Evolutionary conservation across 106 monocot species (phyloP).

Genomic region (Platanthera guangdongensis): DNA sequence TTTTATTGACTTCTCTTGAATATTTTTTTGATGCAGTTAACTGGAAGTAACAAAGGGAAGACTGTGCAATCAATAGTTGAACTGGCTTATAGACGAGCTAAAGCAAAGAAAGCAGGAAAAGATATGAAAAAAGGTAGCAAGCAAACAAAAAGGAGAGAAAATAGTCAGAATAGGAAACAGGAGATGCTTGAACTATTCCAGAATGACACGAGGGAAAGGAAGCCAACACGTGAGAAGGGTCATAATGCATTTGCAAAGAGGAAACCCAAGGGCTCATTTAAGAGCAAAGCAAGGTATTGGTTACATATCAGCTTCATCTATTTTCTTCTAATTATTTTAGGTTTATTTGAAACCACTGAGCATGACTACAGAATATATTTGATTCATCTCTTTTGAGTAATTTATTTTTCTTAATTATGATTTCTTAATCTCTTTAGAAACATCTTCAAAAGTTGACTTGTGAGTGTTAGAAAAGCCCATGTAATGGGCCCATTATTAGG

Average conservation of each 20-base stretch:
- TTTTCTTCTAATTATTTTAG: neutral
- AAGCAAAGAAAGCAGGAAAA: conserved; percentile 67
- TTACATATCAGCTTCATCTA: neutral
- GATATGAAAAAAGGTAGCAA: conserved; percentile 22
- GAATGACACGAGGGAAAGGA: conserved; percentile 73
- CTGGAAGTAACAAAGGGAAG: conserved; percentile 40
- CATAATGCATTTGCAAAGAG: conserved; percentile 21
- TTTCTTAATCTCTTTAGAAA: neutral
- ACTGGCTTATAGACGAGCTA: conserved; percentile 64
- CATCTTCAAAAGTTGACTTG: neutral
- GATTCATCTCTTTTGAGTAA: neutral
- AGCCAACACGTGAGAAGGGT: conserved; percentile 31
- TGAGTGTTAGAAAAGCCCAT: no score
- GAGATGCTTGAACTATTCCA: conserved; percentile 92
- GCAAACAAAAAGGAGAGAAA: conserved; percentile 20
- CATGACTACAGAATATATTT: neutral
- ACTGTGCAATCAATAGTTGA: conserved; percentile 63
- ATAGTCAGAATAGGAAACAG: conserved; percentile 48
- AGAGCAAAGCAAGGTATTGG: conserved; percentile 79
- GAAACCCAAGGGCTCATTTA: conserved; percentile 76
- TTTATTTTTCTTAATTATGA: neutral
- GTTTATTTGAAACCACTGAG: neutral
- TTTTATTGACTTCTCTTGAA: neutral
- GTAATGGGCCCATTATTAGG: no score
- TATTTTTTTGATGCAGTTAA: conserved; percentile 31